Percentiles rank a stretch among this genome's conserved stretches.
These are phyloP conservation scores for Trichosporon sp. DNA, from an alignment of 1,284 basidiomycete species.

Conservation along the genomic window DNA sequence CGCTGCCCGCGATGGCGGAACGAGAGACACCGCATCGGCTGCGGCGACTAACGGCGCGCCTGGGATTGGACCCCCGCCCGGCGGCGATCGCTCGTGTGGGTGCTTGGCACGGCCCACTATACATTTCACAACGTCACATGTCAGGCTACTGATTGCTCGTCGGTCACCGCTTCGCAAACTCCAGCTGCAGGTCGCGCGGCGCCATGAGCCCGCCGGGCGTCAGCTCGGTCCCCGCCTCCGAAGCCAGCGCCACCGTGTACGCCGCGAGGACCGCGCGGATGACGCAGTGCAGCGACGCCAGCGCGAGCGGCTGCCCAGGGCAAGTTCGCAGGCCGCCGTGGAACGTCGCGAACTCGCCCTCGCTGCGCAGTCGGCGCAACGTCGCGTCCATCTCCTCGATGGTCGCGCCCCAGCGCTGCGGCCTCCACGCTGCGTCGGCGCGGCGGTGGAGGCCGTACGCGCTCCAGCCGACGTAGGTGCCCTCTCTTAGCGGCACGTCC, in stretches of 20 bases:
- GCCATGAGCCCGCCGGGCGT: slow-evolving; percentile 4
- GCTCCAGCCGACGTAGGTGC: slow-evolving; percentile 6
- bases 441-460: slow-evolving; percentile 1
- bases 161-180: neutral
- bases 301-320: slow-evolving; percentile 2
- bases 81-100: neutral
- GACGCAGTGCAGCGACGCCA: neutral
- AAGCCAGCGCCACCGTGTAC: neutral
- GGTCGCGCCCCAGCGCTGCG: neutral
- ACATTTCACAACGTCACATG: neutral
- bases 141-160: neutral
- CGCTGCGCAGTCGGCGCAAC: neutral
- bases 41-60: neutral
- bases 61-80: neutral
- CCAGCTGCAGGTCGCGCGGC: neutral
- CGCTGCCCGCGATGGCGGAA: neutral
- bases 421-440: neutral
- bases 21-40: too few species aligned
- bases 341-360: slow-evolving; percentile 5
- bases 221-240: neutral
- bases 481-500: neutral
- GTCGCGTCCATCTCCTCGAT: slow-evolving; percentile 1
- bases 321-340: slow-evolving; percentile 4
- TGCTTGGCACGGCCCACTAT: neutral
- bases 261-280: neutral